A percentile compares a stretch with the other conserved stretches of the same genome.
These are phyloP conservation scores for Nicotiana undulata DNA, from an alignment of 257 asterid species.

Conservation along the genomic window DNA sequence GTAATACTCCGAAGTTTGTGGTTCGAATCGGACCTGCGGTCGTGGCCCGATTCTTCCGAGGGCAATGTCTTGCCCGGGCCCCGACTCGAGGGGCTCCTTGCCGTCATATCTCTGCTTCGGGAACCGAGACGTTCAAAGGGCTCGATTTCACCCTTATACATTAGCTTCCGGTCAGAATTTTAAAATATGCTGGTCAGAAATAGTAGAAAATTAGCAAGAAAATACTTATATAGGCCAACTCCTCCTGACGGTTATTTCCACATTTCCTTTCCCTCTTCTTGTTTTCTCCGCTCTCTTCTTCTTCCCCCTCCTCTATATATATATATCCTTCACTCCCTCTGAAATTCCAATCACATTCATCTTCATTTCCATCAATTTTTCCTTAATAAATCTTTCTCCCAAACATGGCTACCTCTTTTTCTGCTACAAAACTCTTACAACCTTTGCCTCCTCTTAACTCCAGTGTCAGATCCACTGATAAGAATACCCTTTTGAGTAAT, in stretches of 20 bases:
- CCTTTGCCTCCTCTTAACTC: conserved; percentile 33
- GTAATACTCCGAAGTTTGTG: too few relatives aligned
- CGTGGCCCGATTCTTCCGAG: too few relatives aligned
- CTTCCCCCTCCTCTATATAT: not conserved
- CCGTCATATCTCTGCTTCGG: too few relatives aligned
- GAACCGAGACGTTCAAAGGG: too few relatives aligned
- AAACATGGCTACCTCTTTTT: conserved; percentile 46
- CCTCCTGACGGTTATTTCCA: not conserved
- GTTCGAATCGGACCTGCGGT: too few relatives aligned
- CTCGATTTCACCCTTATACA: too few relatives aligned
- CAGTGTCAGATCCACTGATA: conserved; percentile 44
- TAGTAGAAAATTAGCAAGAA: not conserved
- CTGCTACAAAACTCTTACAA: conserved; percentile 40
- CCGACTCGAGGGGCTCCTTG: too few relatives aligned
- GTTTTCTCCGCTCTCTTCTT: conserved; percentile 43
- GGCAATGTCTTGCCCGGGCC: too few relatives aligned
- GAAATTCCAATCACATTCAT: not conserved
- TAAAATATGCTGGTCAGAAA: too few relatives aligned
- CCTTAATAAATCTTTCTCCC: too few relatives aligned
- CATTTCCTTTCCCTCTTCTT: conserved; percentile 17
- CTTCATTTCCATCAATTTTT: too few relatives aligned
- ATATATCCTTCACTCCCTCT: not conserved
- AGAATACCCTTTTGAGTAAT: conserved; percentile 22
- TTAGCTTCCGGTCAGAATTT: too few relatives aligned
- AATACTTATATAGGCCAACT: not conserved